These are phyloP conservation scores for Cymbidium sinense DNA, from an alignment of 106 monocot species.

Conservation along the genomic window DNA sequence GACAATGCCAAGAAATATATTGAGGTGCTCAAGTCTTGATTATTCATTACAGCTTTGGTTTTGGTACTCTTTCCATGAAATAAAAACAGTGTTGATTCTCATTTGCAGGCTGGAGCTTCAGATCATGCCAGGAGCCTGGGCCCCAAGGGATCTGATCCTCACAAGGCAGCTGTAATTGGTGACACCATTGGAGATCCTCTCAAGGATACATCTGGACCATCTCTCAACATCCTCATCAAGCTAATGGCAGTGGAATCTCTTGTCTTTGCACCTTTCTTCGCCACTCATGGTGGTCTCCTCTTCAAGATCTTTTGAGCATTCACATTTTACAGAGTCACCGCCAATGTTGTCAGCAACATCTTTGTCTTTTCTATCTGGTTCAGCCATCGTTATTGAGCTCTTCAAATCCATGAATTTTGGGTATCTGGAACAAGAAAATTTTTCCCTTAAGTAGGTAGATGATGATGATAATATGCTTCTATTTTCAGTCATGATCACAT, in stretches of 20 bases:
- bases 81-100: not conserved
- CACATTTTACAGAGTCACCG: no score
- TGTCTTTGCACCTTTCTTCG: constrained; percentile 95
- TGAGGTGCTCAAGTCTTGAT: constrained; percentile 26
- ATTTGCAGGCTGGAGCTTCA: constrained; percentile 64
- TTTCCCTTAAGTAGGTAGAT: constrained; percentile 1
- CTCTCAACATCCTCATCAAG: constrained; percentile 96
- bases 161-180: constrained; percentile 91
- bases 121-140: constrained; percentile 78
- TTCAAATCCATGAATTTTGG: no score
- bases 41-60: no score
- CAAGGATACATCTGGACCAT: constrained; percentile 94
- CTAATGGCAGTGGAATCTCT: constrained; percentile 97
- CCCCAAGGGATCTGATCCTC: constrained; percentile 83
- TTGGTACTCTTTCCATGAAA: not conserved
- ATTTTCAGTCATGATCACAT: not conserved
- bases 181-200: constrained; percentile 97
- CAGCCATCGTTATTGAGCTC: no score
- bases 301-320: constrained; percentile 55
- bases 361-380: constrained; percentile 2
- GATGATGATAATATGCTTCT: constrained; percentile 5
- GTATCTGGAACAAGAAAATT: not conserved
- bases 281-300: constrained; percentile 74
- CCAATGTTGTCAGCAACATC: not conserved
- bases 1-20: constrained; percentile 91